A percentile compares a stretch with the other conserved stretches of the same genome.
These are phyloP conservation scores for Diplodia corticola DNA, from an alignment of 2,329 filamentous ascomycete genomes.

Conservation along the genomic window DNA sequence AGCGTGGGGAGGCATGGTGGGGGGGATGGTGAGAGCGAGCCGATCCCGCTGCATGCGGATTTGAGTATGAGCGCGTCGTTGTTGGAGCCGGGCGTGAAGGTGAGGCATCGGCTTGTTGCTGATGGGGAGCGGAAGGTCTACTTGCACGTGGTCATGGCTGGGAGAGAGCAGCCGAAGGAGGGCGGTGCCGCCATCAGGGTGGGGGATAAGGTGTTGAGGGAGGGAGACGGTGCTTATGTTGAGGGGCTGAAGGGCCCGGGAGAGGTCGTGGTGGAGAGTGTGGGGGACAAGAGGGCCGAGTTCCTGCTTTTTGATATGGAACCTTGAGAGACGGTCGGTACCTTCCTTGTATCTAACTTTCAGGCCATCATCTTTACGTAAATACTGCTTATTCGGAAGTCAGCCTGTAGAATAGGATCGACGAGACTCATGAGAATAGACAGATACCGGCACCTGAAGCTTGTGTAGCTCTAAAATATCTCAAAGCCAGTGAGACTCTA, in stretches of 20 bases:
- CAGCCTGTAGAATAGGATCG: neutral
- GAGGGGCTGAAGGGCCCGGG: slow-evolving; percentile 50
- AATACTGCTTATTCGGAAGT: neutral
- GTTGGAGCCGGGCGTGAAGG: slow-evolving; percentile 63
- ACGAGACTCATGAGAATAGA: too few species aligned
- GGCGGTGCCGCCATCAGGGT: slow-evolving; percentile 70
- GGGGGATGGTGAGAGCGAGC: slow-evolving; percentile 65
- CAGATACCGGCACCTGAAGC: too few species aligned
- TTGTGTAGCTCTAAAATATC: too few species aligned
- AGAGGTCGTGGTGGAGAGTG: slow-evolving; percentile 49
- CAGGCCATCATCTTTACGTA: neutral
- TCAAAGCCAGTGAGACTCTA: too few species aligned
- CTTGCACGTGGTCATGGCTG: slow-evolving; percentile 74
- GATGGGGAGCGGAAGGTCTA: slow-evolving; percentile 70
- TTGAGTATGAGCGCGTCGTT: slow-evolving; percentile 80
- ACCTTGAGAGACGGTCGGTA: neutral
- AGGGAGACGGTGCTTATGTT: slow-evolving; percentile 82
- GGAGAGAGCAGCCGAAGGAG: slow-evolving; percentile 56
- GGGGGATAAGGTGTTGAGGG: slow-evolving; percentile 67
- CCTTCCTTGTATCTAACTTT: neutral
- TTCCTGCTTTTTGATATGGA: slow-evolving; percentile 54
- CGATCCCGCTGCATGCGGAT: slow-evolving; percentile 83
- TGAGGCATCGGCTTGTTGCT: slow-evolving; percentile 71
- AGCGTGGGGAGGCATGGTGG: slow-evolving; percentile 65
- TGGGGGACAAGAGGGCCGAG: slow-evolving; percentile 49